Base-by-base conservation (phyloP, 257 asterid genomes). In the Ajuga chamaepitys region DNA sequence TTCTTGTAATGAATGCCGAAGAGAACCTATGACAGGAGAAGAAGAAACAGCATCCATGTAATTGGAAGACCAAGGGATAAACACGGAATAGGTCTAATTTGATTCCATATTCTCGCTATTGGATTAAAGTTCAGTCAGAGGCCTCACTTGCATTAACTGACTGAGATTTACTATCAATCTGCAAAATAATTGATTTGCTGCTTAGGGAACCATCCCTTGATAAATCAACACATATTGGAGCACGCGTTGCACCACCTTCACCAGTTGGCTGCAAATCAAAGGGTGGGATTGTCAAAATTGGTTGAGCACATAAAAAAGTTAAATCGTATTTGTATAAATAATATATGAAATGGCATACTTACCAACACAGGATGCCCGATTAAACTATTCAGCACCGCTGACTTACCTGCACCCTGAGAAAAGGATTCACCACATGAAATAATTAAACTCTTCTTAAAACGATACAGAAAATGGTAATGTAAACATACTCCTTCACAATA, bases 201-300 rank as follows among this genome's bases (percentile, higher is more conserved):
- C 91, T 89, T 70, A 93, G 80, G 2, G 96, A 88, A 72, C 85
- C 74, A 72, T 87, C 97, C 81, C 95, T 73, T 44, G 81, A 76
- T 79, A 93, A 78, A 75, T 93, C 99, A 63, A 93, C 79, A 74
- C 96, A 84, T 76, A 93, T 93, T 57, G 99, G 95, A 75, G 99
- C 95, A 41, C 99, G 99, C 44, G 99, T 93, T 59, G 97, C 99
- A 30, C 99, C 99, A 65, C 99, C 97, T 85, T 93, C 99, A 58
- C 99, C 99, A 68, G 99, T 93, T 55, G 99, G 99, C 99, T 93
- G 80, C 45, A 57, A 71, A 54, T 58, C 45, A 18, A 51, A 45
- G 16, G 38, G 22, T 7, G 47, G 14, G 37, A 13, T 44, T 47
- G 21, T 24, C 5, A 45, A 59, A 38, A 6, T 0, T 42, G 24